Evolutionary conservation across 441 rosid genomes (phyloP).

Genomic region (Bruguiera hainesii): DNA sequence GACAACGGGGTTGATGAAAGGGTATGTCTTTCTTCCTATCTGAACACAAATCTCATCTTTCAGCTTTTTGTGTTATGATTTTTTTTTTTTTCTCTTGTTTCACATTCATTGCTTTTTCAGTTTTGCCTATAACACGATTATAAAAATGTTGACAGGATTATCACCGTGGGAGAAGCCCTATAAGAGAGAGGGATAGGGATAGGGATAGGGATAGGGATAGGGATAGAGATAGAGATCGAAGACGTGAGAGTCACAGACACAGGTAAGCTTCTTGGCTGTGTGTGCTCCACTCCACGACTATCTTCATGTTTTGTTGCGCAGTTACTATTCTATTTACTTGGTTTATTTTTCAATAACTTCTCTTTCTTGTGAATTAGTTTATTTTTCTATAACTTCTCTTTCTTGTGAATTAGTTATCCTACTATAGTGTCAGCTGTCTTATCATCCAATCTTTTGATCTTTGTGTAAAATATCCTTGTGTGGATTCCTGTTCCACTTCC

Average conservation of each 20-base stretch:
- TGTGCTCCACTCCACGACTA: not conserved
- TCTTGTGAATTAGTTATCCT: too few relatives aligned
- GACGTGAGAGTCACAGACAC: conserved; percentile 60
- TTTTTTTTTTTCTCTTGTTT: not conserved
- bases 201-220: conserved; percentile 51
- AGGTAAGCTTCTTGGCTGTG: conserved; percentile 37
- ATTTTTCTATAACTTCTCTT: too few relatives aligned
- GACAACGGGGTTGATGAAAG: conserved; percentile 57
- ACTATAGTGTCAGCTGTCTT: too few relatives aligned
- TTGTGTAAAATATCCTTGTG: too few relatives aligned
- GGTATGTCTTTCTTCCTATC: conserved; percentile 33
- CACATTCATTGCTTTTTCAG: not conserved
- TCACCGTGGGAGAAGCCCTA: conserved; percentile 69
- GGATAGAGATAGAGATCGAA: conserved; percentile 60
- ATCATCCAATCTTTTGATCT: too few relatives aligned
- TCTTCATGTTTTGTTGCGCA: not conserved
- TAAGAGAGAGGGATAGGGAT: conserved; percentile 73
- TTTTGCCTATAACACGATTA: conserved; percentile 11
- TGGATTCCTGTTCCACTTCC: too few relatives aligned
- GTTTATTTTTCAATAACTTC: too few relatives aligned
- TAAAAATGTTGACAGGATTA: conserved; percentile 50
- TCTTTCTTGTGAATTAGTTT: too few relatives aligned
- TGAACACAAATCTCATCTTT: not conserved
- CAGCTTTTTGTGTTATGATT: conserved; percentile 1
- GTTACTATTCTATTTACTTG: not conserved